Evolutionary conservation across 768 basidiomycete genomes (phyloP).

Genomic region (Leccinellum rugosiceps): DNA sequence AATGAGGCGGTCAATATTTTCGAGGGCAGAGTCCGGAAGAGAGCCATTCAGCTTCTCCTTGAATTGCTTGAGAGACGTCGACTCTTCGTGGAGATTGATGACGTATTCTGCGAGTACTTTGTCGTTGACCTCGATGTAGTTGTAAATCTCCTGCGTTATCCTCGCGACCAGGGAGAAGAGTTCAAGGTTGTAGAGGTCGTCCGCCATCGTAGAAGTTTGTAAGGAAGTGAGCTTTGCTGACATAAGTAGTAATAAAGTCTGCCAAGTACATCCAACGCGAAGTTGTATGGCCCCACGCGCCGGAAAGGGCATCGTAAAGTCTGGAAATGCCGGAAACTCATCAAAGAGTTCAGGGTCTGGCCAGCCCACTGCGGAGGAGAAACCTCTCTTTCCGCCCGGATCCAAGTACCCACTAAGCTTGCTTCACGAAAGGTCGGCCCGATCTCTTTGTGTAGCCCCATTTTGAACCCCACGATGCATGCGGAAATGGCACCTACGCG

Average conservation of each 20-base stretch:
- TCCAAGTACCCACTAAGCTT: constrained; percentile 81
- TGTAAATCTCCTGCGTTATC: constrained; percentile 91
- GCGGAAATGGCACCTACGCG: background rate
- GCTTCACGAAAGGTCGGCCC: constrained; percentile 67
- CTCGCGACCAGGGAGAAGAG: constrained; percentile 86
- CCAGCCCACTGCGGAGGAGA: constrained; percentile 34
- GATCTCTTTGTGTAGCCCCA: background rate
- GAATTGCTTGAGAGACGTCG: constrained; percentile 77
- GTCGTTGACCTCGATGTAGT: constrained; percentile 81
- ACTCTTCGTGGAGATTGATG: constrained; percentile 82
- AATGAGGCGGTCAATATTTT: constrained; percentile 92
- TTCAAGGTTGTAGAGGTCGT: constrained; percentile 92
- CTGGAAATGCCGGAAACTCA: constrained; percentile 88
- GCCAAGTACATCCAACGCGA: background rate
- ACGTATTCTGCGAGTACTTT: constrained; percentile 95
- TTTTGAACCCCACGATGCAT: constrained; percentile 1
- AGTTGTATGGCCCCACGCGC: constrained; percentile 52
- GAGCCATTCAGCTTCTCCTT: constrained; percentile 73
- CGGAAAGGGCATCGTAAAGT: constrained; percentile 71
- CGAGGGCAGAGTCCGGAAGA: constrained; percentile 87
- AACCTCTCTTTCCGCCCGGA: constrained; percentile 75
- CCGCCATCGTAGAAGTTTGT: constrained; percentile 49
- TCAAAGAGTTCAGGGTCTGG: constrained; percentile 45
- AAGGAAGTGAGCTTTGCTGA: constrained; percentile 15
- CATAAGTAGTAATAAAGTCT: background rate